A percentile compares a stretch with the other conserved stretches of the same genome.
Conservation (phyloP, 2,329 filamentous ascomycete species). For the Gaeumannomyces tritici region DNA sequence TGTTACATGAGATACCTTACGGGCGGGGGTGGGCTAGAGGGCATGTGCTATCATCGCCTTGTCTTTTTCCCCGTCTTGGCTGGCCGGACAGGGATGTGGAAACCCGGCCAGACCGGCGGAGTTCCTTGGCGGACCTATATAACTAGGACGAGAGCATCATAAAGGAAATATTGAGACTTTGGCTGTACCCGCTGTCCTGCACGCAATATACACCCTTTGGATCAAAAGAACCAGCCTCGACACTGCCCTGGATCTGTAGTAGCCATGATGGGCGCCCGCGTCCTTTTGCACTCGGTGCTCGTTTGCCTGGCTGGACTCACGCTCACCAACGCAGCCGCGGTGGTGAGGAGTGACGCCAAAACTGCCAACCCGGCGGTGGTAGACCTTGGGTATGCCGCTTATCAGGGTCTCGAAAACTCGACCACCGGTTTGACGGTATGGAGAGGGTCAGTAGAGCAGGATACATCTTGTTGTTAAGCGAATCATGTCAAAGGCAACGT, state of each 20-base stretch:
- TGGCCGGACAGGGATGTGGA: not conserved
- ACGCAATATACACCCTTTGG: too few relatives aligned
- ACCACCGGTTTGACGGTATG: conserved; percentile 6
- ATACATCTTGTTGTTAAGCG: not conserved
- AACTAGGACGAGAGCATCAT: too few relatives aligned
- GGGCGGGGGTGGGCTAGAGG: not conserved
- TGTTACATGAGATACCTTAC: not conserved
- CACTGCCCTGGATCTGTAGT: too few relatives aligned
- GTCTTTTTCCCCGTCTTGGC: not conserved
- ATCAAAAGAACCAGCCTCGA: too few relatives aligned
- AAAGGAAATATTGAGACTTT: not conserved
- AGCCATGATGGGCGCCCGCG: not conserved
- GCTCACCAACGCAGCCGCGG: not conserved
- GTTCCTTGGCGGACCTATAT: too few relatives aligned
- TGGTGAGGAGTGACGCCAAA: not conserved
- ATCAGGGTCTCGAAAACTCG: conserved; percentile 10
- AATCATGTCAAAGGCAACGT: not conserved
- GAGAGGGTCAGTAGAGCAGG: conserved; percentile 6
- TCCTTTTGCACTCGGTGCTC: not conserved
- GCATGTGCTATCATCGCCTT: not conserved
- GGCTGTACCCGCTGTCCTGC: not conserved
- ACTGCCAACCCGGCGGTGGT: conserved; percentile 7
- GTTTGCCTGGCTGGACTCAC: not conserved
- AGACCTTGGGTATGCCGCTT: conserved; percentile 11
- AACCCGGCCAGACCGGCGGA: too few relatives aligned